These are phyloP conservation scores for Calonectria montana DNA, from an alignment of 2,329 filamentous ascomycete genomes.

Conservation along the genomic window DNA sequence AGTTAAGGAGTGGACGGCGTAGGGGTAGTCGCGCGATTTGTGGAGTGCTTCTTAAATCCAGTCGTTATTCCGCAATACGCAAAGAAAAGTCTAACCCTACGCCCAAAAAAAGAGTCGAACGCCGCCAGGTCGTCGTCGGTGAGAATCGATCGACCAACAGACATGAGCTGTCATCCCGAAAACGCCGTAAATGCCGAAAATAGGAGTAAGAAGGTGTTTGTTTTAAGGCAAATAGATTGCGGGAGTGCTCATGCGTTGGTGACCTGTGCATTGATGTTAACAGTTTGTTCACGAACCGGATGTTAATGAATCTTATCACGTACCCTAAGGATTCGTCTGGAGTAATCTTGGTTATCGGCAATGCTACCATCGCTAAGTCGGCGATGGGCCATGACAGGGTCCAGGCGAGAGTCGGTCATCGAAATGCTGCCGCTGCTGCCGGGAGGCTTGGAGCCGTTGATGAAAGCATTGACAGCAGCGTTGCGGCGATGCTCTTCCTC, in stretches of 20 bases:
- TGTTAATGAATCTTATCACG: slow-evolving; percentile 42
- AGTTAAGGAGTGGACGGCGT: slow-evolving; percentile 55
- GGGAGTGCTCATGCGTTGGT: slow-evolving; percentile 65
- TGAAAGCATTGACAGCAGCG: slow-evolving; percentile 81
- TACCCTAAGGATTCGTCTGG: slow-evolving; percentile 94
- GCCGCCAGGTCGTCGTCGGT: slow-evolving; percentile 49
- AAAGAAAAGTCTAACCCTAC: slow-evolving; percentile 50
- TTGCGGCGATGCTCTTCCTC: slow-evolving; percentile 89
- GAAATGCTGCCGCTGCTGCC: slow-evolving; percentile 74
- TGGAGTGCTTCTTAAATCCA: slow-evolving; percentile 45
- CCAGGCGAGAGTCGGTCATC: slow-evolving; percentile 85
- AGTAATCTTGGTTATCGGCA: slow-evolving; percentile 97
- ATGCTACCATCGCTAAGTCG: slow-evolving; percentile 95
- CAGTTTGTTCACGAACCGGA: not conserved
- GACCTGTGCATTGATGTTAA: slow-evolving; percentile 54
- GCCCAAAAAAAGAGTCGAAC: slow-evolving; percentile 50
- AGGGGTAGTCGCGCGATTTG: slow-evolving; percentile 43
- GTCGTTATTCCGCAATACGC: slow-evolving; percentile 44
- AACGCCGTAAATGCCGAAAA: slow-evolving; percentile 57
- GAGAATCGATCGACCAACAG: slow-evolving; percentile 47
- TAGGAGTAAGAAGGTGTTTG: slow-evolving; percentile 32
- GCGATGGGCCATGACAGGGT: slow-evolving; percentile 85
- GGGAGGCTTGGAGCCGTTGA: slow-evolving; percentile 72
- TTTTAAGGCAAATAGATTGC: slow-evolving; percentile 27
- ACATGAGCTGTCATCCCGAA: slow-evolving; percentile 53